Percentiles rank a stretch among this genome's conserved stretches.
Conservation (phyloP, 345 rosid species). For the Corchorus capsularis region DNA sequence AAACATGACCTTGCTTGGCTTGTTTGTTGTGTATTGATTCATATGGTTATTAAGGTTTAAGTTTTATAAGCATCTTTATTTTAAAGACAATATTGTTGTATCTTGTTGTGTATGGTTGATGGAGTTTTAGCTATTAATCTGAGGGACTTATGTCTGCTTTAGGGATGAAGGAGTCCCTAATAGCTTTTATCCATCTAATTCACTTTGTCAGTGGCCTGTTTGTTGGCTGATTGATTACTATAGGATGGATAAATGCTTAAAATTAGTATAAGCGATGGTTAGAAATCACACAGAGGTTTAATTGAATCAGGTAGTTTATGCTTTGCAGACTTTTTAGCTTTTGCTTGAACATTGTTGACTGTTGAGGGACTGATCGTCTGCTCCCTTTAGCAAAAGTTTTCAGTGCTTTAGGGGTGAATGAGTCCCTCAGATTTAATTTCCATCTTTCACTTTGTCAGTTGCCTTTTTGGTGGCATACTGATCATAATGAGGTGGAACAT, state of each 20-base stretch:
- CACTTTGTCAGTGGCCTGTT: not conserved
- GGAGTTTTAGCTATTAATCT: too few relatives aligned
- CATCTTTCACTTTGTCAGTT: conserved; percentile 9
- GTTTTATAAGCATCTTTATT: not conserved
- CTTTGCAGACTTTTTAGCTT: too few relatives aligned
- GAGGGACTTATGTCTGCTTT: not conserved
- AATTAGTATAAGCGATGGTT: not conserved
- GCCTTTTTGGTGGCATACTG: not conserved
- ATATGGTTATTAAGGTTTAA: not conserved
- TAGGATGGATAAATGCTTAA: not conserved
- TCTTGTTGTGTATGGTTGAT: too few relatives aligned
- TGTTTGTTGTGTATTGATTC: not conserved
- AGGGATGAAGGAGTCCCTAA: conserved; percentile 15
- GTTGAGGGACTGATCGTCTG: not conserved
- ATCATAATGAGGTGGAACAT: not conserved
- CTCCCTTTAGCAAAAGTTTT: not conserved
- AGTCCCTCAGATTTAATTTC: not conserved
- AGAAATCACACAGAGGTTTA: not conserved
- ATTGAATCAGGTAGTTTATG: not conserved
- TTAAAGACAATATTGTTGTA: not conserved
- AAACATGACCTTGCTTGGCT: not conserved
- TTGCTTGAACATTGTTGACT: too few relatives aligned
- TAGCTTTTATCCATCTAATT: not conserved
- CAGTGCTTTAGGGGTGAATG: conserved; percentile 21
- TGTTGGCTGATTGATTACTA: not conserved